Percentiles rank a stretch among this genome's conserved stretches.
Conservation (phyloP, 495 filamentous ascomycete genomes). For the Aspergillus conjunctus region DNA sequence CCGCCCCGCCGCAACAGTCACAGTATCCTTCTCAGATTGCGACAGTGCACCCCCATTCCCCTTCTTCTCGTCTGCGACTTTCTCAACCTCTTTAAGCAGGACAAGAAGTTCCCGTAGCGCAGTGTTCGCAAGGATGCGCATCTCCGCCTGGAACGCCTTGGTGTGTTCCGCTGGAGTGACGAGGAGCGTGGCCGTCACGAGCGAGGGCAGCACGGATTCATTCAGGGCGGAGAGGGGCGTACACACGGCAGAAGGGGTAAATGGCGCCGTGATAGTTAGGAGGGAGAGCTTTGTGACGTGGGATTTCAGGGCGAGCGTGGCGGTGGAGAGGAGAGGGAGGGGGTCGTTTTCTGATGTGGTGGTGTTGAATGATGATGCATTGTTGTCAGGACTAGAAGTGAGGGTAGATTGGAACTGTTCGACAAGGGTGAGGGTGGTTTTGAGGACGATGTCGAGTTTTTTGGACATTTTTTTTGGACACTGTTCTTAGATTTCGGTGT, state of each 20-base stretch:
- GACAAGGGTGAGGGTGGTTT: conserved; percentile 37
- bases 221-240: conserved; percentile 67
- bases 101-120: conserved; percentile 42
- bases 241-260: conserved; percentile 72
- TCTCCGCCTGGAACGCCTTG: conserved; percentile 57
- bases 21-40: conserved; percentile 40
- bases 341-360: conserved; percentile 47
- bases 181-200: conserved; percentile 68
- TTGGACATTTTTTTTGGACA: conserved; percentile 40
- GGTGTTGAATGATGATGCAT: conserved; percentile 10
- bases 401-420: conserved; percentile 39
- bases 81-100: conserved; percentile 41
- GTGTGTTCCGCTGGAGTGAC: conserved; percentile 62
- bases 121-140: conserved; percentile 34
- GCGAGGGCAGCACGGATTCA: conserved; percentile 65
- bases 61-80: conserved; percentile 31
- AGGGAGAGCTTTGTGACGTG: conserved; percentile 86
- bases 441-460: conserved; percentile 36
- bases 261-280: conserved; percentile 79
- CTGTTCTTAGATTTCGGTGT: conserved; percentile 30
- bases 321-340: conserved; percentile 64
- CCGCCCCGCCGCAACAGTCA: conserved; percentile 49
- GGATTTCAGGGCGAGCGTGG: conserved; percentile 68
- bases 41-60: conserved; percentile 30
- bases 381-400: conserved; percentile 7